phyloP scores from a whole-genome alignment of 1,284 basidiomycete species.

The Leccinum griseonigrum region DNA sequence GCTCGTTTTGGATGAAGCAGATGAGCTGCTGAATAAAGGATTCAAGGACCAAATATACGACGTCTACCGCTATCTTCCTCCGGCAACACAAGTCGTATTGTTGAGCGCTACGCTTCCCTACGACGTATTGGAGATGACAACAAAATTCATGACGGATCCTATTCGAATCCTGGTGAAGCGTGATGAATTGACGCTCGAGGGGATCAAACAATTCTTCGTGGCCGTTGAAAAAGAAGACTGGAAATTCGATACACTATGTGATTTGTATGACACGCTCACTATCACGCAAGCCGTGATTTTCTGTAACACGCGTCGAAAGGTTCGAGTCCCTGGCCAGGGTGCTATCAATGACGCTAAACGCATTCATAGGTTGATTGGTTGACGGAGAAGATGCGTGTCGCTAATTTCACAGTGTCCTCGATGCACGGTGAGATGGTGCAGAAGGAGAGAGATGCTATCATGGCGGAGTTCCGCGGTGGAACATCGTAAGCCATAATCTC shows the following conservation, averaged over 20 bases:
- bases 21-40: conserved; percentile 96
- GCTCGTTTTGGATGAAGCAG: conserved; percentile 97
- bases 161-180: conserved; percentile 99
- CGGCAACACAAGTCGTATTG: conserved; percentile 96
- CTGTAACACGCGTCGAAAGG: conserved; percentile 98
- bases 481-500: conserved; percentile 64
- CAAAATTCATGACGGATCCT: conserved; percentile 99
- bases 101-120: conserved; percentile 95
- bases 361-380: conserved; percentile 90
- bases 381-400: conserved; percentile 97
- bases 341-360: conserved; percentile 13
- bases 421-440: conserved; percentile 99
- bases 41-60: conserved; percentile 99
- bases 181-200: conserved; percentile 98
- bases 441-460: conserved; percentile 97
- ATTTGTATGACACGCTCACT: conserved; percentile 97
- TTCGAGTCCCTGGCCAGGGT: conserved; percentile 30
- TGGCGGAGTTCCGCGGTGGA: conserved; percentile 97
- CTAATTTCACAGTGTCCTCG: conserved; percentile 95
- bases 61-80: conserved; percentile 97
- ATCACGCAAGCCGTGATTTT: conserved; percentile 99
- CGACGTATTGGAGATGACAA: conserved; percentile 99
- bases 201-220: conserved; percentile 99
- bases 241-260: conserved; percentile 99
- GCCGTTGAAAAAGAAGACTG: conserved; percentile 99